phyloP scores from a whole-genome alignment of 169 alveolate genomes.

The Plasmodium berghei region DNA sequence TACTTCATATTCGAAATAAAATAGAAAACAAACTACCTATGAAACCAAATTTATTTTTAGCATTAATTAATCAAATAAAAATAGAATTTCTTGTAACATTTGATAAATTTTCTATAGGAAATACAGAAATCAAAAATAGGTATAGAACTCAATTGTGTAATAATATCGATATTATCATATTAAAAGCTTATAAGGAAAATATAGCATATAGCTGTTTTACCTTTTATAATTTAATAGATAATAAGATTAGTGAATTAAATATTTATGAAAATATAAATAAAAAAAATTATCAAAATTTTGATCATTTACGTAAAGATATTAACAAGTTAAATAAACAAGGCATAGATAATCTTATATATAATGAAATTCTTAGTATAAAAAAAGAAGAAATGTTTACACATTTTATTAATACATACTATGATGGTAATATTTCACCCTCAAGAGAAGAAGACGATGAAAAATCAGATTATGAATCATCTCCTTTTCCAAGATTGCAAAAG shows the following conservation, averaged over 20 bases:
- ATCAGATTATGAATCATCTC: background rate
- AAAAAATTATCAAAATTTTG: slow-evolving; percentile 25
- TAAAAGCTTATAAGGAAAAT: slow-evolving; percentile 68
- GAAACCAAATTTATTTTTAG: slow-evolving; percentile 48
- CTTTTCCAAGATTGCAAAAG: background rate
- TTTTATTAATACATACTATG: slow-evolving; percentile 28
- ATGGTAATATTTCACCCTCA: background rate
- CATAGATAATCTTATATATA: slow-evolving; percentile 58
- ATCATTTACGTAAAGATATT: slow-evolving; percentile 7
- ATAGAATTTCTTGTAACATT: slow-evolving; percentile 28
- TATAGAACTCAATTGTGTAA: slow-evolving; percentile 30
- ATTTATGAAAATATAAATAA: slow-evolving; percentile 29
- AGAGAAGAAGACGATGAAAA: too few relatives aligned
- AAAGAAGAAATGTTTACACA: slow-evolving; percentile 49
- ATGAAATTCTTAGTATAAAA: slow-evolving; percentile 46
- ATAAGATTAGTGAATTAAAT: slow-evolving; percentile 20
- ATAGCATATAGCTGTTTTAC: slow-evolving; percentile 57
- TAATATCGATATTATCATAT: slow-evolving; percentile 32
- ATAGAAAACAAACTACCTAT: slow-evolving; percentile 66
- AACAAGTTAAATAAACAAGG: slow-evolving; percentile 8
- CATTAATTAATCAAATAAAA: slow-evolving; percentile 47
- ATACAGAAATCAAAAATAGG: slow-evolving; percentile 18
- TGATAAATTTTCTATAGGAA: slow-evolving; percentile 41
- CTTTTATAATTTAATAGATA: slow-evolving; percentile 37
- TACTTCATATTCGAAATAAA: slow-evolving; percentile 38